Conservation (phyloP, 2,329 filamentous ascomycete species). For the Aspergillus sp. region DNA sequence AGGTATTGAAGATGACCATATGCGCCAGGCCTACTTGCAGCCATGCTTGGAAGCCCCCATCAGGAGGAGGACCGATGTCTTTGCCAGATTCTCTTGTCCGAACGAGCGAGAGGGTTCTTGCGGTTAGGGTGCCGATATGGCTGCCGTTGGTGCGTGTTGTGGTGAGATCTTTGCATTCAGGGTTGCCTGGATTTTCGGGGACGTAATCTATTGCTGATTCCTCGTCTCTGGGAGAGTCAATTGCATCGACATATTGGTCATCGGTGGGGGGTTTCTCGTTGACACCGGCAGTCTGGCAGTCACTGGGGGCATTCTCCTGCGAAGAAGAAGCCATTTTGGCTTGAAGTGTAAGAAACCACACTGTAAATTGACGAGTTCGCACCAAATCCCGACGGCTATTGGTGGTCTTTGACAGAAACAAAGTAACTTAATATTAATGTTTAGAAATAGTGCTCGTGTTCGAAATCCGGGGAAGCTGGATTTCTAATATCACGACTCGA, state of each 20-base stretch:
- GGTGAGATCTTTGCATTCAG: conserved; percentile 12
- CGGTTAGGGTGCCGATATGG: conserved; percentile 14
- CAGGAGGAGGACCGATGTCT: conserved; percentile 34
- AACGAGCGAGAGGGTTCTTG: conserved; percentile 29
- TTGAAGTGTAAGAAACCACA: neutral
- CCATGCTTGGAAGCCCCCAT: conserved; percentile 52
- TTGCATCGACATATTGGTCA: conserved; percentile 5
- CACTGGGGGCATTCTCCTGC: neutral
- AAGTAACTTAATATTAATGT: too few relatives aligned
- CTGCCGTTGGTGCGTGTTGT: conserved; percentile 20
- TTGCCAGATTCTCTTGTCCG: conserved; percentile 32
- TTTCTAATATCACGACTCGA: too few relatives aligned
- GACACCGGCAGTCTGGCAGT: neutral
- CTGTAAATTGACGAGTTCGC: neutral
- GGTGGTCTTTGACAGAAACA: too few relatives aligned
- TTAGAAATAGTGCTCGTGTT: too few relatives aligned
- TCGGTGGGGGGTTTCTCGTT: neutral
- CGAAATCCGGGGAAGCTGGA: too few relatives aligned
- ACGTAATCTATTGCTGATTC: conserved; percentile 11
- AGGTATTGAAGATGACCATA: conserved; percentile 52
- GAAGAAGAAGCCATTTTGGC: neutral
- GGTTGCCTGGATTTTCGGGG: conserved; percentile 4
- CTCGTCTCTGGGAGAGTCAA: conserved; percentile 9
- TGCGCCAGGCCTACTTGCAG: conserved; percentile 48
- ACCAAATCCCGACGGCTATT: too few relatives aligned